Percentiles rank a stretch among this genome's conserved stretches.
These are phyloP conservation scores for Fusarium sp. DNA, from an alignment of 2,329 filamentous ascomycete genomes.

Conservation along the genomic window DNA sequence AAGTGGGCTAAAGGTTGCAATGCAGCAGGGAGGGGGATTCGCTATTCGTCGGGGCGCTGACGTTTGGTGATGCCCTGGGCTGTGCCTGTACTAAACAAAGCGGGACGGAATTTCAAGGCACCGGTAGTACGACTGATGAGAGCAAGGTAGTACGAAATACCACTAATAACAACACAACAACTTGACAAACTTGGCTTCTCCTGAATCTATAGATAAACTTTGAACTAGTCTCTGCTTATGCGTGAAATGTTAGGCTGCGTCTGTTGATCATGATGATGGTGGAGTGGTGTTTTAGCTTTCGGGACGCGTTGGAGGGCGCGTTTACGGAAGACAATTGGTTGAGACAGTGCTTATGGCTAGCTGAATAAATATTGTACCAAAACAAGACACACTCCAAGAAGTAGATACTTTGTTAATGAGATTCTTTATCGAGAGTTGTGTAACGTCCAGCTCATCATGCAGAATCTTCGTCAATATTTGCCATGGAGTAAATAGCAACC, in stretches of 20 bases:
- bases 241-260: constrained; percentile 31
- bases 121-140: constrained; percentile 25
- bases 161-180: constrained; percentile 10
- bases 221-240: constrained; percentile 17
- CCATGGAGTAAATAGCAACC: constrained; percentile 36
- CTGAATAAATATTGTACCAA: constrained; percentile 19
- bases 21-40: constrained; percentile 25
- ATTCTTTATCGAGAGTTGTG: background rate
- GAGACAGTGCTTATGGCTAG: constrained; percentile 15
- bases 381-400: background rate
- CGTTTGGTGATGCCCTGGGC: constrained; percentile 35
- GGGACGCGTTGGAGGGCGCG: constrained; percentile 34
- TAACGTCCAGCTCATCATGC: constrained; percentile 33
- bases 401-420: background rate
- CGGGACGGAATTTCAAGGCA: constrained; percentile 49
- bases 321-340: constrained; percentile 24
- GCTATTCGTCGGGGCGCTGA: constrained; percentile 31
- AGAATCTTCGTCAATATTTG: constrained; percentile 20
- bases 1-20: constrained; percentile 11
- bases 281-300: constrained; percentile 30
- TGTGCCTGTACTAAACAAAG: background rate
- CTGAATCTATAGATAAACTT: constrained; percentile 18
- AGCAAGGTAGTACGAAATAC: background rate
- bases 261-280: constrained; percentile 26
- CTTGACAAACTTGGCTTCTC: background rate